phyloP scores from a whole-genome alignment of 148 eudicot species.

The Rhododendron mucronatum region DNA sequence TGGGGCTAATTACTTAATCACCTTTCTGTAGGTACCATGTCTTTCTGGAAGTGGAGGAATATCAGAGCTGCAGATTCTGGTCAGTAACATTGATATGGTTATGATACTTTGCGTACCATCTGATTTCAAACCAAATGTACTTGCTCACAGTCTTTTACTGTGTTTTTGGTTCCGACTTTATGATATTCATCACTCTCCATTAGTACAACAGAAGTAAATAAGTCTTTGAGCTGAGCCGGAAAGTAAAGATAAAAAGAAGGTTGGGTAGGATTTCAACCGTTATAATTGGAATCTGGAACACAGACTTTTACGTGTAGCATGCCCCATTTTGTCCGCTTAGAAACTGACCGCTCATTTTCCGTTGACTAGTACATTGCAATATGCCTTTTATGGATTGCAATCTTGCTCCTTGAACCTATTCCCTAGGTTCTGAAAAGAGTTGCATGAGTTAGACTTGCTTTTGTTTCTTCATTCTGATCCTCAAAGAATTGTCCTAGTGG shows the following conservation, averaged over 20 bases:
- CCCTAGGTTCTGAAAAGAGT: neutral
- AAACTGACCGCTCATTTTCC: slow-evolving; percentile 1
- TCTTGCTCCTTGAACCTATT: slow-evolving; percentile 1
- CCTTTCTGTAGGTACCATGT: neutral
- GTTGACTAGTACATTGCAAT: slow-evolving; percentile 1
- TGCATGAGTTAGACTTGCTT: slow-evolving; percentile 5
- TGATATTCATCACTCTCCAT: neutral
- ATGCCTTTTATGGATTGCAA: slow-evolving; percentile 2
- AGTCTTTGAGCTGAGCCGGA: neutral
- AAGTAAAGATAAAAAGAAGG: neutral
- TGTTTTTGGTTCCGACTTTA: neutral
- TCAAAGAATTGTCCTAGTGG: neutral
- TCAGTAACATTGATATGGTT: neutral
- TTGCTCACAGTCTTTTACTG: neutral
- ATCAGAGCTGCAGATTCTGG: neutral
- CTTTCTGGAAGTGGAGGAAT: neutral
- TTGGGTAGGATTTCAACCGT: neutral
- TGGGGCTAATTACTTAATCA: neutral
- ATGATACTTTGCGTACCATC: neutral
- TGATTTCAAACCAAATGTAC: neutral
- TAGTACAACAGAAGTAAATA: neutral
- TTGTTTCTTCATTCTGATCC: slow-evolving; percentile 8
- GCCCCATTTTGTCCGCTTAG: neutral
- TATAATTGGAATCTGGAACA: neutral
- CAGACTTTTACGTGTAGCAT: neutral